Base-by-base conservation (phyloP, 495 filamentous ascomycete genomes). In the Hypoxylon perforatum region DNA sequence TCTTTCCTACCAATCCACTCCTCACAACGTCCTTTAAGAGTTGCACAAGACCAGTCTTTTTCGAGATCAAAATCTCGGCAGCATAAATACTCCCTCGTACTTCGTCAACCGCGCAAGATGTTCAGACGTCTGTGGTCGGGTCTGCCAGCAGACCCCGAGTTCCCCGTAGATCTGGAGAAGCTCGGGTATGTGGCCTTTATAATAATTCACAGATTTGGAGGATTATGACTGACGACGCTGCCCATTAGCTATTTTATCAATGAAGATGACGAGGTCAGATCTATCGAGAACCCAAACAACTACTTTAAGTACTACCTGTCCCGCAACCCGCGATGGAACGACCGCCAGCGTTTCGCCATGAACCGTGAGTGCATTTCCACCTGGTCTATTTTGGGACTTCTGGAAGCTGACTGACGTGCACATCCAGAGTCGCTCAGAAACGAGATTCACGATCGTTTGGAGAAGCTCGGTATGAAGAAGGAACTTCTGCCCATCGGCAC, bases 291-390 rank as follows among this genome's bases (percentile, higher is more conserved):
- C 57, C 87, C 89, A 2, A 81, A 88, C 17, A 75, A 84, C 71
- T 88, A 87, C 69, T 94, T 92, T 79, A 81, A 90, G 61, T 96
- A 80, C 84, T 90, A 85, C 74, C 75, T 91, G 63, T 88, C 82
- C 73, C 88, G 86, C 57, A 91, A 91, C 75, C 78, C 83, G 15
- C 89, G 92, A 38, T 86, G 84, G 77, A 94, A 93, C 70, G 84
- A 89, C 28, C 79, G 86, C 23, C 87, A 90, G 46, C 80, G 87
- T 7, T 92, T 92, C 61, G 82, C 85, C 18, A 84, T 94, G 77
- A 88, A 94, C 70, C 75, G 91, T 92, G 62, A 53, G 80, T 65
- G 28, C 12, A 41, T 23, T 33, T 41, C 28, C 36, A 15, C 39
- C 21, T 49, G 22, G 35, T 48, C 6, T 36, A 21, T 44, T 61